A percentile compares a stretch with the other conserved stretches of the same genome.
These are phyloP conservation scores for Jatropha podagrica DNA, from an alignment of 441 rosid species.

Conservation along the genomic window DNA sequence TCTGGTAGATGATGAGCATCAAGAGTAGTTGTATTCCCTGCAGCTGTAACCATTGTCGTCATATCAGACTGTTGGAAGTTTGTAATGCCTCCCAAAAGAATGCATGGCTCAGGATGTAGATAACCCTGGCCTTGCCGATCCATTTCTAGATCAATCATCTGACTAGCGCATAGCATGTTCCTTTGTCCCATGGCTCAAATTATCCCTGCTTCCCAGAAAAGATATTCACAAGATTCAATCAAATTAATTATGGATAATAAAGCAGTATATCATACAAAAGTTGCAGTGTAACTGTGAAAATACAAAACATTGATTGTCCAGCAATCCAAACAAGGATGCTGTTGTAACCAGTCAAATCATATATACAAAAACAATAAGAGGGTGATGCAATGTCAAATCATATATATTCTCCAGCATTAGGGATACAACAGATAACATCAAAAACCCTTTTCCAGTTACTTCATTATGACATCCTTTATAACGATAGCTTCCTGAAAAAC, in stretches of 20 bases:
- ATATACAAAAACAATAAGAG: neutral
- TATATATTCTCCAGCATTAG: neutral
- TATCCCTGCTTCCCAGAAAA: constrained; percentile 30
- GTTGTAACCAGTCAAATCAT: neutral
- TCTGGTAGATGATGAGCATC: constrained; percentile 48
- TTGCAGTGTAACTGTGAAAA: neutral
- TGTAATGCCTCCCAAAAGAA: constrained; percentile 43
- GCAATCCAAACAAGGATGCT: neutral
- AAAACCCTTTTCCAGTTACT: neutral
- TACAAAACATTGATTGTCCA: neutral
- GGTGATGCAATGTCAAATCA: neutral
- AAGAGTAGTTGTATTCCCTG: constrained; percentile 39
- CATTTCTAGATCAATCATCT: constrained; percentile 50
- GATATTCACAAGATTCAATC: constrained; percentile 15
- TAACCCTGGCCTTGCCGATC: constrained; percentile 47
- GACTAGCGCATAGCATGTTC: constrained; percentile 44
- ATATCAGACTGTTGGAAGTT: constrained; percentile 51
- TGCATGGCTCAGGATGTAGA: constrained; percentile 50
- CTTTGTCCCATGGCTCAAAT: constrained; percentile 56
- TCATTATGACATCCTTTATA: neutral
- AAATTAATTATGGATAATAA: constrained; percentile 18
- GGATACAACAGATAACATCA: neutral
- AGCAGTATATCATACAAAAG: neutral
- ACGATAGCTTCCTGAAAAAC: neutral
- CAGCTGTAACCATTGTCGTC: constrained; percentile 38